Evolutionary conservation across 2,329 filamentous ascomycete species (phyloP), one percentile per base, ranked within the genome.

Genomic region (Scytalidium lignicola): DNA sequence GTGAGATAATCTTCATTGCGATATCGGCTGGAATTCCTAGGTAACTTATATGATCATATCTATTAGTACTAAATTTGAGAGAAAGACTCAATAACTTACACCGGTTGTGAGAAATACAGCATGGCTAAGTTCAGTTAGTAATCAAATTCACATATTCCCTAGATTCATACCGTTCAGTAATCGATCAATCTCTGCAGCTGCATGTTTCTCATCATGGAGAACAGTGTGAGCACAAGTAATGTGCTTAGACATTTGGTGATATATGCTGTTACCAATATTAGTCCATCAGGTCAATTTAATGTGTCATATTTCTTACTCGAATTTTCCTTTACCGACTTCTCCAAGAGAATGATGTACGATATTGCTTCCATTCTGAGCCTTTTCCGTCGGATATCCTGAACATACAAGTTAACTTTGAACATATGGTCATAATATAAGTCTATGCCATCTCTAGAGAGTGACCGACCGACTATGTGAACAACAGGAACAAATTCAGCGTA

Each of bases 401-500:
- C 26, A 7, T 28, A 7, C 7, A 28, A 13, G 26, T 28, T 13
- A 28, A 13, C 7, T 28, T 28, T 28, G 26, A 28, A 28, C n/a
- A n/a, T n/a, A n/a, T n/a, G n/a, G n/a, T n/a, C n/a, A n/a, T n/a
- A n/a, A n/a, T n/a, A n/a, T n/a, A n/a, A n/a, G n/a, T n/a, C n/a
- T n/a, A n/a, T n/a, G n/a, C n/a, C n/a, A n/a, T n/a, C n/a, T n/a
- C n/a, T 26, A 10, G 23, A 26, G 23, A 10, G 23, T 26, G 23
- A 37, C 15, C n/a, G 13, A 28, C 75, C 74, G 39, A 84, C 80
- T 49, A 85, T 81, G 57, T 78, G 75, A 23, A 86, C 77, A 7
- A 90, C 74, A 3, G 85, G 82, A 2, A 86, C 80, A 54, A 79
- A 76, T 66, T 90, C 86, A 2, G 83, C 81, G 66, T 78, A 88